A percentile compares a stretch with the other conserved stretches of the same genome.
phyloP scores from a whole-genome alignment of 257 asterid genomes.

The Capsicum rhomboideum region DNA sequence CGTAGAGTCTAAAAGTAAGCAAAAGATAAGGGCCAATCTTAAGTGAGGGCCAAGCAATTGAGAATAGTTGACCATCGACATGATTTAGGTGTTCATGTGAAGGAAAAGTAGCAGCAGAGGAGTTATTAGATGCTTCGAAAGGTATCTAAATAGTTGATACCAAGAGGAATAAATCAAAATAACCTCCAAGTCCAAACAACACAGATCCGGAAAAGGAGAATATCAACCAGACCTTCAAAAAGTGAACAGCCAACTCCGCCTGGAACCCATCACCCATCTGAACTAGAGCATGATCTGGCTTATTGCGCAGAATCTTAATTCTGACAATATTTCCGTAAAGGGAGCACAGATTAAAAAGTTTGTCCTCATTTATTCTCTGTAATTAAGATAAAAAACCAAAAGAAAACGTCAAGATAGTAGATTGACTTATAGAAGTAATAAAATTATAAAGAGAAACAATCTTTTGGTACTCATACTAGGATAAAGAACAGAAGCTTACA shows the following conservation, averaged over 20 bases:
- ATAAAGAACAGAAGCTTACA: conserved; percentile 37
- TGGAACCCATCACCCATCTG: conserved; percentile 99
- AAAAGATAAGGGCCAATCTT: not conserved
- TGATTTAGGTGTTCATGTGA: not conserved
- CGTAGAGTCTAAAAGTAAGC: not conserved
- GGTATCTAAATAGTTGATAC: not conserved
- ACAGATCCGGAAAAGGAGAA: conserved; percentile 1
- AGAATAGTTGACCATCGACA: not conserved
- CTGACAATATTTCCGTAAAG: conserved; percentile 87
- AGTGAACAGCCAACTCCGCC: conserved; percentile 97
- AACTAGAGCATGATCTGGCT: conserved; percentile 93
- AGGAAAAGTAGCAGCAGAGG: not conserved
- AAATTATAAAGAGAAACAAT: not conserved
- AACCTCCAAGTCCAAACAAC: not conserved
- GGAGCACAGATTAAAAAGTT: conserved; percentile 90
- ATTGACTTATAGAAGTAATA: not conserved
- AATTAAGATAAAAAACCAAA: conserved; percentile 7
- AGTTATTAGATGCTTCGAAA: not conserved
- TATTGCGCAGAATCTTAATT: conserved; percentile 88
- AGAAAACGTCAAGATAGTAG: not conserved
- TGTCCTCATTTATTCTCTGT: conserved; percentile 87
- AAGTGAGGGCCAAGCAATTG: not conserved
- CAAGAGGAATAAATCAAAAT: not conserved
- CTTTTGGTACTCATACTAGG: not conserved
- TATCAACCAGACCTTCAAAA: conserved; percentile 56